These are phyloP conservation scores for Daldinia grandis DNA, from an alignment of 495 filamentous ascomycete genomes.

Conservation along the genomic window DNA sequence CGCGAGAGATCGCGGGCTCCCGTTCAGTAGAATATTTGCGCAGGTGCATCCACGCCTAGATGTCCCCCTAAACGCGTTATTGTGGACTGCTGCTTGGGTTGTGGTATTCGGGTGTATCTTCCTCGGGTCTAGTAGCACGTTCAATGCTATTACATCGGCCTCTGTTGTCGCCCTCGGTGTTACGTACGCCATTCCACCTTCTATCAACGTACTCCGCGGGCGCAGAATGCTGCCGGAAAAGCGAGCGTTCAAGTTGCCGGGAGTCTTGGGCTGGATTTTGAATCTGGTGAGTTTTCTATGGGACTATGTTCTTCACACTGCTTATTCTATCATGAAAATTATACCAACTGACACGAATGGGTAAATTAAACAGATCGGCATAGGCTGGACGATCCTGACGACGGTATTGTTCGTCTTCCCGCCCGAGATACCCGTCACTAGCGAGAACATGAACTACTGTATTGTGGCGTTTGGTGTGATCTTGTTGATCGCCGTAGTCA, in stretches of 20 bases:
- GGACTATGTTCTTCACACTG: neutral
- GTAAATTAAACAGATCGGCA: constrained; percentile 59
- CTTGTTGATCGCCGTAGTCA: constrained; percentile 67
- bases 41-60: constrained; percentile 68
- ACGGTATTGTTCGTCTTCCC: constrained; percentile 83
- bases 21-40: constrained; percentile 70
- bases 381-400: constrained; percentile 70
- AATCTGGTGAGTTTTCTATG: constrained; percentile 58
- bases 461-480: constrained; percentile 76
- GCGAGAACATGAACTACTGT: constrained; percentile 80
- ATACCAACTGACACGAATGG: neutral
- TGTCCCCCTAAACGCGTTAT: constrained; percentile 74
- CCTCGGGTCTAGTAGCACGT: constrained; percentile 72
- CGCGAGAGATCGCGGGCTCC: constrained; percentile 75
- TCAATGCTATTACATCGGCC: constrained; percentile 74
- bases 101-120: constrained; percentile 78
- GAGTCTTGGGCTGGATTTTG: constrained; percentile 65
- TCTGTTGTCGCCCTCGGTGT: constrained; percentile 76
- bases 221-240: constrained; percentile 68
- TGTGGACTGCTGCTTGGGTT: constrained; percentile 69
- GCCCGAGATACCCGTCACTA: constrained; percentile 69
- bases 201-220: constrained; percentile 71
- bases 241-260: constrained; percentile 68
- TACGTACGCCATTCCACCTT: constrained; percentile 76
- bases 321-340: neutral